These are phyloP conservation scores for Penicillium pancosmium DNA, from an alignment of 495 filamentous ascomycete genomes.

Conservation along the genomic window DNA sequence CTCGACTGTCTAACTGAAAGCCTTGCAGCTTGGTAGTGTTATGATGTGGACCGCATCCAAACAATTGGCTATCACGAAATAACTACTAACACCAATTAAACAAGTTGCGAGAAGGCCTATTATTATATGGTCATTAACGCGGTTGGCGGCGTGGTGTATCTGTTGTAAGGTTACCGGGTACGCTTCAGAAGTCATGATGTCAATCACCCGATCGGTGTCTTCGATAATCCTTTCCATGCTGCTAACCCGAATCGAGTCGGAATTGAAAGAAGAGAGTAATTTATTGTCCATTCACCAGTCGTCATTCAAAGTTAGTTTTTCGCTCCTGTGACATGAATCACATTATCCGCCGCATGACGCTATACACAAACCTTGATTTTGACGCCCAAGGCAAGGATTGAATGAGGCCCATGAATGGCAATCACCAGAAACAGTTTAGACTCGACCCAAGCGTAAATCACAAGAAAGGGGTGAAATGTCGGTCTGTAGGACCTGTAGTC, in stretches of 20 bases:
- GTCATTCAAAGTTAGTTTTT: background rate
- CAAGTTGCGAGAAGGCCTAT: too few relatives aligned
- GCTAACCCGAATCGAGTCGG: background rate
- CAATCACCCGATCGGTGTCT: background rate
- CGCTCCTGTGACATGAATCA: background rate
- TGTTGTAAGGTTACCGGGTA: background rate
- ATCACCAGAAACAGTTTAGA: background rate
- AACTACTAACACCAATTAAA: too few relatives aligned
- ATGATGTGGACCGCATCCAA: too few relatives aligned
- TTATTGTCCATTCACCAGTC: too few relatives aligned
- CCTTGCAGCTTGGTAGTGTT: too few relatives aligned
- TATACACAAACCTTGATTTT: conserved; percentile 9
- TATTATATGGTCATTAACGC: too few relatives aligned
- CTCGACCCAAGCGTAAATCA: background rate
- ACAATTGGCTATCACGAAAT: too few relatives aligned
- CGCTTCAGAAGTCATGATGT: background rate
- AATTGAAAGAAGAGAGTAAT: too few relatives aligned
- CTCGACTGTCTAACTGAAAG: too few relatives aligned
- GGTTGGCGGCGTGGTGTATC: too few relatives aligned
- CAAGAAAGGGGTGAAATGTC: conserved; percentile 9
- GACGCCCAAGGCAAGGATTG: background rate
- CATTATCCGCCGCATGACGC: conserved; percentile 1
- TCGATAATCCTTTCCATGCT: background rate
- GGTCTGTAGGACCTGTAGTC: conserved; percentile 8
- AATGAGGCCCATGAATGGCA: conserved; percentile 5